phyloP scores from a whole-genome alignment of 441 rosid genomes.

The Jatropha multifida region DNA sequence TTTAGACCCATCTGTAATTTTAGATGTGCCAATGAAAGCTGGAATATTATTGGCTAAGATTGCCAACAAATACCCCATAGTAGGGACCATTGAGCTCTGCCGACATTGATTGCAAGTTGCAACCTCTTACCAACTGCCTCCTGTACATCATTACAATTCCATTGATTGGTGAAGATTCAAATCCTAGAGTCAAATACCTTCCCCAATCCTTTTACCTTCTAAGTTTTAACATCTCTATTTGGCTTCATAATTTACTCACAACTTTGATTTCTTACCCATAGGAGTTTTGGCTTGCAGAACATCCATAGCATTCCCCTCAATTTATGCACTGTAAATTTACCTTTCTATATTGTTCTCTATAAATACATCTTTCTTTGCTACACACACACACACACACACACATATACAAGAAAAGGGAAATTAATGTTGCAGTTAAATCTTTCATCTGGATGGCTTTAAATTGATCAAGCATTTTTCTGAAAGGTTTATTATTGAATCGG shows the following conservation, averaged over 20 bases:
- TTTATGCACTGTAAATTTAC: background rate
- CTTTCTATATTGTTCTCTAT: background rate
- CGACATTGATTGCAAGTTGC: constrained; percentile 6
- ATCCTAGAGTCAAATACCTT: background rate
- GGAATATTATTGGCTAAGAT: background rate
- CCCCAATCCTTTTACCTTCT: too few species aligned
- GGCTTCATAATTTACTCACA: background rate
- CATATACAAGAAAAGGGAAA: background rate
- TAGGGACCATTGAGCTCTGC: background rate
- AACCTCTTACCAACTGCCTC: background rate
- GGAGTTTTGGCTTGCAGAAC: background rate
- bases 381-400: too few species aligned
- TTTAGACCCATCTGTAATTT: background rate
- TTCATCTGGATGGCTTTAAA: constrained; percentile 14
- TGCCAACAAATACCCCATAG: background rate
- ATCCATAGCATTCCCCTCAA: background rate
- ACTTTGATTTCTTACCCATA: background rate
- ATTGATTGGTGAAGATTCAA: background rate
- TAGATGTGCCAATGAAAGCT: background rate
- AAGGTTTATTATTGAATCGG: constrained; percentile 78
- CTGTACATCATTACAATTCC: background rate
- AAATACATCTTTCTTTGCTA: too few species aligned
- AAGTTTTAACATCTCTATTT: background rate
- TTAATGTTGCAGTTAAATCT: background rate
- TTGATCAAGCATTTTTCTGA: constrained; percentile 57